Evolutionary conservation across 2,329 filamentous ascomycete species (phyloP), one percentile per base, ranked within the genome.

Genomic region (Dryadomyces quercivorus): DNA sequence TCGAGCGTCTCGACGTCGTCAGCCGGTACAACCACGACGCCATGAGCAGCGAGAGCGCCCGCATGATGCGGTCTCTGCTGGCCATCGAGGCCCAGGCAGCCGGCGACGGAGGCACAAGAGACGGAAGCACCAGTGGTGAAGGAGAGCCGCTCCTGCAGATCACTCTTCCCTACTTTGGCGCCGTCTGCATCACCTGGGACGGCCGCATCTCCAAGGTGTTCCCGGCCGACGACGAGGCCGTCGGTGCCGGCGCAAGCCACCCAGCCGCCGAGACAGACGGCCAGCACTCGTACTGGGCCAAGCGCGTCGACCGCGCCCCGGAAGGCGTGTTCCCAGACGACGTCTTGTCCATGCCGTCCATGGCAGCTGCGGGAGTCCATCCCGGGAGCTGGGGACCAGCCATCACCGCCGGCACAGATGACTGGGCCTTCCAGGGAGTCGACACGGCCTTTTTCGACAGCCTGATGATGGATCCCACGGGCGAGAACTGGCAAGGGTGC

Each of bases 111-210:
- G 58, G 57, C 6, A 50, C 21, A 36, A 13, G 42, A 49, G 45
- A 34, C 22, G 6, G 34, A 21, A 13, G 12, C 4, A 46, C 51
- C n/a, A n/a, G n/a, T 18, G 49, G 53, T 43, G 34, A 43, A 15
- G 47, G 47, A 8, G 31, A 50, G 47, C 21, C 21, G 40, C 12
- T 31, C 26, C 58, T 62, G 9, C 59, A 60, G 16, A 69, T 77
- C 22, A 60, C 66, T 3, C 68, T 76, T 16, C 74, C 74, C 0
- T 70, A 72, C 45, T 64, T 73, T 36, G 71, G 72, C 1, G 64
- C 62, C 2, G 26, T 31, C 36, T 16, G 36, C 36, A 31, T 21
- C 20, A 12, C 43, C n/a, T n/a, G 9, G 10, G 43, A 21, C 43
- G 43, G 43, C 43, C 43, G n/a, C 45, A 15, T 48, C 20, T 22